phyloP scores from a whole-genome alignment of 2,329 filamentous ascomycete genomes.

The Calonectria pseudoturangicola region DNA sequence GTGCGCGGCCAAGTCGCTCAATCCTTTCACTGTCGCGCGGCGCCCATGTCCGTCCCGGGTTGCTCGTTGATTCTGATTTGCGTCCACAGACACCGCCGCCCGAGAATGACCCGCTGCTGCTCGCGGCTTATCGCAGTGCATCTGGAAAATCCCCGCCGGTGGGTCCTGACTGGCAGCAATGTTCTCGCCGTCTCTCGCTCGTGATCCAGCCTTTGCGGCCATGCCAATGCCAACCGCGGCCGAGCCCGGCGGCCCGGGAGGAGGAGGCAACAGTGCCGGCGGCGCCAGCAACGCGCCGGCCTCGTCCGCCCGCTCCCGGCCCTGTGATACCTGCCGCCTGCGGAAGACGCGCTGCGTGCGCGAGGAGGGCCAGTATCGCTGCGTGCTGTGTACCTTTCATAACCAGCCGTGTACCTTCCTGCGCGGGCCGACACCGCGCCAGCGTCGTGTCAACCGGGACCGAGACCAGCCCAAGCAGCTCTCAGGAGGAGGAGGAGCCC shows the following conservation, averaged over 20 bases:
- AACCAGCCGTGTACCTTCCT: constrained; percentile 81
- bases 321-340: constrained; percentile 79
- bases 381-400: constrained; percentile 80
- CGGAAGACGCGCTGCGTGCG: constrained; percentile 80
- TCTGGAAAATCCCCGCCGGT: constrained; percentile 47
- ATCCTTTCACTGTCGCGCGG: constrained; percentile 35
- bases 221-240: constrained; percentile 45
- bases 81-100: constrained; percentile 18
- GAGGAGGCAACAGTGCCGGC: constrained; percentile 33
- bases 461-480: constrained; percentile 44
- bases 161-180: constrained; percentile 47
- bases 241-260: constrained; percentile 43
- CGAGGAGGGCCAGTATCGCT: constrained; percentile 74
- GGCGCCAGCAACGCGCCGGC: constrained; percentile 26
- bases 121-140: constrained; percentile 49
- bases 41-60: constrained; percentile 39
- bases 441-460: constrained; percentile 53
- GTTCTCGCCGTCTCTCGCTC: constrained; percentile 50
- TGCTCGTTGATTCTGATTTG: constrained; percentile 27
- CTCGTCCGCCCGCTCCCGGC: constrained; percentile 59
- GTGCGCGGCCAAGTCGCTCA: constrained; percentile 23
- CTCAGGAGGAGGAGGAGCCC: constrained; percentile 10
- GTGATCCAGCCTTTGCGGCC: constrained; percentile 43
- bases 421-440: constrained; percentile 59
- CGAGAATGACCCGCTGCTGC: constrained; percentile 50